A percentile compares a stretch with the other conserved stretches of the same genome.
These are phyloP conservation scores for Trichoderma sp. DNA, from an alignment of 2,329 filamentous ascomycete genomes.

Conservation along the genomic window DNA sequence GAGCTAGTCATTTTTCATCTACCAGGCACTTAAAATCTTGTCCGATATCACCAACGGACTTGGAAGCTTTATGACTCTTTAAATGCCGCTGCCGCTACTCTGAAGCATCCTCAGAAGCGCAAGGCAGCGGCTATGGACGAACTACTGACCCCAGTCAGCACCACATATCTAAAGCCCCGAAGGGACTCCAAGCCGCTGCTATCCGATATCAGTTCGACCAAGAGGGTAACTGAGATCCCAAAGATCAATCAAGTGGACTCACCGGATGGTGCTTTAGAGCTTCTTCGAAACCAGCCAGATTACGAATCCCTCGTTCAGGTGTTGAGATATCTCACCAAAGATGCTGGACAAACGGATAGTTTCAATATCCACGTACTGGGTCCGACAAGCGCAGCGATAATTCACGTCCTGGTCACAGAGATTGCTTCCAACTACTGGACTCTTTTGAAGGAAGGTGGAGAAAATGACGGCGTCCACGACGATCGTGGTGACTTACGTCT, in stretches of 20 bases:
- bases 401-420: constrained; percentile 69
- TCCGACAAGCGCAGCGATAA: constrained; percentile 68
- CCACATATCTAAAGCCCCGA: constrained; percentile 43
- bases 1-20: not conserved
- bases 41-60: not conserved
- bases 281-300: constrained; percentile 60
- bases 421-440: constrained; percentile 83
- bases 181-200: constrained; percentile 37
- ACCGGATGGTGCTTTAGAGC: constrained; percentile 54
- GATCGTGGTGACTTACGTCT: constrained; percentile 39
- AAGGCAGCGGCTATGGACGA: constrained; percentile 47
- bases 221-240: not conserved
- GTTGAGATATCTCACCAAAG: constrained; percentile 49
- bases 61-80: not conserved
- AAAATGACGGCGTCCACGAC: constrained; percentile 15
- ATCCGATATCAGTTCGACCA: constrained; percentile 33
- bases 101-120: not conserved
- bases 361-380: constrained; percentile 45
- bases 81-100: not conserved
- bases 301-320: constrained; percentile 52
- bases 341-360: constrained; percentile 19
- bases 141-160: constrained; percentile 53
- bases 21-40: not conserved
- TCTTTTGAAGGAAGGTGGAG: constrained; percentile 48
- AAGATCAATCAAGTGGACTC: constrained; percentile 27